Evolutionary conservation across 192 early-diverging fungal genomes (phyloP), one percentile per base, ranked within the genome.

Genomic region (Backusella circina): DNA sequence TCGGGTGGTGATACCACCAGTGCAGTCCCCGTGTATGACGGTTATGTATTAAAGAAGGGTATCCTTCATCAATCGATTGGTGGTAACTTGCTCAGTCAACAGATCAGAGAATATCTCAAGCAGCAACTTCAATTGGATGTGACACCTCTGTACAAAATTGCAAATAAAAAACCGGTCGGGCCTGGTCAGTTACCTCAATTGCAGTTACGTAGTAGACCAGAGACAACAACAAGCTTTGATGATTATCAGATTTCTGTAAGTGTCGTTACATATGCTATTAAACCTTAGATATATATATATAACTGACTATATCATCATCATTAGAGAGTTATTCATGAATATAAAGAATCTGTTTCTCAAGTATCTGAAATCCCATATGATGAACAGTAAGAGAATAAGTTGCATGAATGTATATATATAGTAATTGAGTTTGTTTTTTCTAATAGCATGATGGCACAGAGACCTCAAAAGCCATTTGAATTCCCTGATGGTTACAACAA

Each of bases 401-500:
- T 44, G n/a, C n/a, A n/a, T n/a, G n/a, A n/a, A n/a, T 1, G 26
- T 28, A 26, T 13, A 64, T 35, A 51, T 38, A 33, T 32, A 33
- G 74, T n/a, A 18, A 33, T 4, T n/a, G 9, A 57, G 8, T 68
- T 18, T 37, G 12, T 21, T 37, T 21, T 26, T 37, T 71, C 36
- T 54, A 12, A 77, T 71, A 88, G 87, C 31, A 77, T 83, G 13
- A 82, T 89, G 7, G 72, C 81, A 32, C 71, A 81, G n/a, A 88
- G 93, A 44, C 94, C 97, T 32, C 87, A 84, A 54, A 96, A 96
- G 81, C 87, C 91, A 32, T 98, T 92, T 74, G 98, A 99, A 84
- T 96, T 99, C 75, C 93, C 98, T 32, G 91, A 96, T 71, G 98
- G 98, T n/a, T 98, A 93, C 84, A 98, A 98, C 76, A 82, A 90